A percentile compares a stretch with the other conserved stretches of the same genome.
Evolutionary conservation across 306 rosid species (phyloP).

Genomic region (Inga leiocalycina): DNA sequence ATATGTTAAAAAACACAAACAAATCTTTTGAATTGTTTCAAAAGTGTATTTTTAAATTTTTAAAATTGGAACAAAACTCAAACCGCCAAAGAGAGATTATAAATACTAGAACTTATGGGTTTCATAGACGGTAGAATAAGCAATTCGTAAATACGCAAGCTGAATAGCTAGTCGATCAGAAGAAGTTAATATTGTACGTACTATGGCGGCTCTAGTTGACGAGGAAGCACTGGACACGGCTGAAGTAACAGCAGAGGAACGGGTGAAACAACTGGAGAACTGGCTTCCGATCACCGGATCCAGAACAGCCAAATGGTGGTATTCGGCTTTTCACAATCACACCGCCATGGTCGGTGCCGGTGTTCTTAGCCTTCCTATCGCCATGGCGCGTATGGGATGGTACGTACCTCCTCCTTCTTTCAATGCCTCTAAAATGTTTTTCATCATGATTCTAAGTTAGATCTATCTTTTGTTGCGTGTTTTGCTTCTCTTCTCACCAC

Average conservation of each 20-base stretch:
- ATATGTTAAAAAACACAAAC: too few species aligned
- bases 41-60: too few species aligned
- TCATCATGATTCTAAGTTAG: neutral
- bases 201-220: neutral
- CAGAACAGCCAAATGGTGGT: slow-evolving; percentile 92
- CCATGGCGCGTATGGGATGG: slow-evolving; percentile 88
- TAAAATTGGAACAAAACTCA: too few species aligned
- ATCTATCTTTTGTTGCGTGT: too few species aligned
- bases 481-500: neutral
- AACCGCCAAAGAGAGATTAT: too few species aligned
- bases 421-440: neutral
- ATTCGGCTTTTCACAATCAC: slow-evolving; percentile 85
- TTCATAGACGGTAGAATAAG: too few species aligned
- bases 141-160: too few species aligned
- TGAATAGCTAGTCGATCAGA: too few species aligned
- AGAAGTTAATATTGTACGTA: neutral
- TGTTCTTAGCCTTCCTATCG: slow-evolving; percentile 85
- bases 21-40: too few species aligned
- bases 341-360: slow-evolving; percentile 99
- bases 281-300: slow-evolving; percentile 93
- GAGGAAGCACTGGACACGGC: neutral
- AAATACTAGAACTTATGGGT: too few species aligned
- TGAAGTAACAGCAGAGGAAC: neutral
- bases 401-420: neutral
- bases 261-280: slow-evolving; percentile 44